phyloP scores from a whole-genome alignment of 2,329 filamentous ascomycete species.

The Monosporascus sp. region DNA sequence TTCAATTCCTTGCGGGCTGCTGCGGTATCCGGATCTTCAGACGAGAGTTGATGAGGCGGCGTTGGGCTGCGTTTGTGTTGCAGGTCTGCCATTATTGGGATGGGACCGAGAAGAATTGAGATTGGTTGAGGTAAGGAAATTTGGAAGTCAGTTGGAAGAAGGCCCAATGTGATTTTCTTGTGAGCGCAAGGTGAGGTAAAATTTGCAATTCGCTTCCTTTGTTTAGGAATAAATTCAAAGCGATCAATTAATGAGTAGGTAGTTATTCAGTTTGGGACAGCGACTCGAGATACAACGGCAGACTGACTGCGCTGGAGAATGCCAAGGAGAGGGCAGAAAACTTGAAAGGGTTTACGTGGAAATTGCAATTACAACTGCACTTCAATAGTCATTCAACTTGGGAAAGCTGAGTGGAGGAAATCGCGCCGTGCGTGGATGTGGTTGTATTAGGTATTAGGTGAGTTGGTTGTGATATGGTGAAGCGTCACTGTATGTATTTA shows the following conservation, averaged over 20 bases:
- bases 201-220: not conserved
- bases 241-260: no score
- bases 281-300: no score
- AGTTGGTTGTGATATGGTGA: not conserved
- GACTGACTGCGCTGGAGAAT: no score
- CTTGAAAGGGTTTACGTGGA: no score
- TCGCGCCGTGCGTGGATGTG: no score
- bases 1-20: conserved; percentile 59
- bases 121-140: not conserved
- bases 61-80: conserved; percentile 20
- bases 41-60: conserved; percentile 15
- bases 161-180: not conserved
- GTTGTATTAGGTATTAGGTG: not conserved
- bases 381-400: not conserved
- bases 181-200: not conserved
- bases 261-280: no score
- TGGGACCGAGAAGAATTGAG: conserved; percentile 1
- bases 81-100: conserved; percentile 1
- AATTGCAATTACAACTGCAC: not conserved
- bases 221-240: no score
- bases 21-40: conserved; percentile 58
- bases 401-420: not conserved
- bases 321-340: no score
- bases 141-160: no score
- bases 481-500: not conserved